Conservation (phyloP, 2,329 filamentous ascomycete species). For the Ampelomyces quisqualis region DNA sequence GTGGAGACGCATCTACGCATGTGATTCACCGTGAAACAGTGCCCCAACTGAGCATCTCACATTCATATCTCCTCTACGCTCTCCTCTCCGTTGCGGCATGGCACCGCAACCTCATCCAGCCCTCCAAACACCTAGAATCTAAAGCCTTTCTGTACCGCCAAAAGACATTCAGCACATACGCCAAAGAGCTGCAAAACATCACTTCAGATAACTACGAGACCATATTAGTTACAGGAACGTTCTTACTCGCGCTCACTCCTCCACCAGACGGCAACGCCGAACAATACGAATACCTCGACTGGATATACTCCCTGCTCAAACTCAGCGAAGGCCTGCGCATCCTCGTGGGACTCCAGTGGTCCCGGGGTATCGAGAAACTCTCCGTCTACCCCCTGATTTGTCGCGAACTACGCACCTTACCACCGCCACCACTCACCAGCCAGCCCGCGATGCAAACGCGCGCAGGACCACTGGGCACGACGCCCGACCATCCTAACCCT, state of each 20-base stretch:
- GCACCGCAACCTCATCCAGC: slow-evolving; percentile 18
- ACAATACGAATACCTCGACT: slow-evolving; percentile 20
- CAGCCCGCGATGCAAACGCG: slow-evolving; percentile 17
- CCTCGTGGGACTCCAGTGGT: slow-evolving; percentile 34
- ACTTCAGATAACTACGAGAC: slow-evolving; percentile 37
- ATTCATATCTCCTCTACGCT: slow-evolving; percentile 28
- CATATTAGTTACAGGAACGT: slow-evolving; percentile 28
- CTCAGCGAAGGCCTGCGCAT: slow-evolving; percentile 37
- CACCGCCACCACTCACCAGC: slow-evolving; percentile 27
- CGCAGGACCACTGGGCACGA: slow-evolving; percentile 15
- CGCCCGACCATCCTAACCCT: slow-evolving; percentile 29
- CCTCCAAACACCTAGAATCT: slow-evolving; percentile 14
- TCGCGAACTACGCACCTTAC: slow-evolving; percentile 30
- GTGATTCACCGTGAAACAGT: slow-evolving; percentile 26
- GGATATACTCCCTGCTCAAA: slow-evolving; percentile 27
- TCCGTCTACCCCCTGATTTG: slow-evolving; percentile 31
- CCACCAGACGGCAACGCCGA: slow-evolving; percentile 10
- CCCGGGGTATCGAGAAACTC: slow-evolving; percentile 35
- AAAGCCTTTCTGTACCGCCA: slow-evolving; percentile 28
- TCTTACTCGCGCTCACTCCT: slow-evolving; percentile 25
- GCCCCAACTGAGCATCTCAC: slow-evolving; percentile 23
- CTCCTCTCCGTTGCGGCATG: slow-evolving; percentile 32
- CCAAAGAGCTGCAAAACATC: slow-evolving; percentile 29
- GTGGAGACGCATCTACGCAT: slow-evolving; percentile 17
- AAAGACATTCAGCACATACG: slow-evolving; percentile 30